These are phyloP conservation scores for Globisporangium irregulare DNA, from an alignment of 352 stramenopile species.

Conservation along the genomic window DNA sequence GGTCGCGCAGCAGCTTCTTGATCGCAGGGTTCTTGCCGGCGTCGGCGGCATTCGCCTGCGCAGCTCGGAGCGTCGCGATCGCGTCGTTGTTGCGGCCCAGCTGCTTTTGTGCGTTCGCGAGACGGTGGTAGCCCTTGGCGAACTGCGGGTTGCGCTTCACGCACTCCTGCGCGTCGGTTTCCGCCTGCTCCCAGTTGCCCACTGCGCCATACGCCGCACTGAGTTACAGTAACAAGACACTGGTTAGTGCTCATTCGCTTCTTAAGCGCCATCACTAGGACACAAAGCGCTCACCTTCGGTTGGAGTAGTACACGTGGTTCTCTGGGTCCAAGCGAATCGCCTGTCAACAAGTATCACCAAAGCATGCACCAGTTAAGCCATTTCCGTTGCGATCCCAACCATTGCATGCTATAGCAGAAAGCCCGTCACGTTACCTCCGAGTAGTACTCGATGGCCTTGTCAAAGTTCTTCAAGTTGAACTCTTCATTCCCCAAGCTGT, in stretches of 20 bases:
- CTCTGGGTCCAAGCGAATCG: slow-evolving; percentile 66
- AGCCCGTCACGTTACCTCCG: slow-evolving; percentile 35
- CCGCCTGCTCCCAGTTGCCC: slow-evolving; percentile 65
- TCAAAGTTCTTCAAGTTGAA: slow-evolving; percentile 87
- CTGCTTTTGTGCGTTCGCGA: slow-evolving; percentile 81
- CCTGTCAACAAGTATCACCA: slow-evolving; percentile 17
- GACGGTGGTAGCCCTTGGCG: slow-evolving; percentile 75
- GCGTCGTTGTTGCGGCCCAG: slow-evolving; percentile 65
- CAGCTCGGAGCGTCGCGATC: slow-evolving; percentile 58
- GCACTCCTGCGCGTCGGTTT: slow-evolving; percentile 71
- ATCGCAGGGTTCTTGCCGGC: slow-evolving; percentile 64
- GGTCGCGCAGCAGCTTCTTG: slow-evolving; percentile 72
- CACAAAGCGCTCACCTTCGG: slow-evolving; percentile 34
- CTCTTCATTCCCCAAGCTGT: slow-evolving; percentile 77
- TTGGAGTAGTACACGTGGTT: slow-evolving; percentile 88
- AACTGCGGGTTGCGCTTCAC: slow-evolving; percentile 69
- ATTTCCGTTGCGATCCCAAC: background rate
- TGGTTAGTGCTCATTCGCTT: too few species aligned
- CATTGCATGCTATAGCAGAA: background rate
- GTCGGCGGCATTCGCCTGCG: slow-evolving; percentile 28
- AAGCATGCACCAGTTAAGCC: background rate
- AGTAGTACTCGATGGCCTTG: slow-evolving; percentile 77
- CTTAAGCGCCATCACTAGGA: too few species aligned
- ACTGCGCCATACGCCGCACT: slow-evolving; percentile 73
- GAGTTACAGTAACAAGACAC: background rate